Base-by-base conservation (phyloP, 176 grass and related monocot genomes). In the Zoysia pacifica region DNA sequence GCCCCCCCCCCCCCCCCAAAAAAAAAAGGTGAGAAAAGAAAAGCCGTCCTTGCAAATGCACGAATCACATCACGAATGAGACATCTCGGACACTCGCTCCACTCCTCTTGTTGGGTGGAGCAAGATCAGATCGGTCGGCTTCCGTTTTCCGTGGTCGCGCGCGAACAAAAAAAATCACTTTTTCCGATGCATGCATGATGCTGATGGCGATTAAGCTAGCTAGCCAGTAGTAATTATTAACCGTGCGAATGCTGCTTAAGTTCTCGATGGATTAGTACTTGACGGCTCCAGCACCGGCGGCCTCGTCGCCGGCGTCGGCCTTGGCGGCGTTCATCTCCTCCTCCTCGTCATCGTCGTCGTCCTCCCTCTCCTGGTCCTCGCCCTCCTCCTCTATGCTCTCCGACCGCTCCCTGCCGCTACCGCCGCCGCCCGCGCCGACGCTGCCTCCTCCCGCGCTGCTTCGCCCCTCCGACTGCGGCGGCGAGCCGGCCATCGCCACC, bases 331-430 rank as follows among this genome's bases (percentile, higher is more conserved):
- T 53, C 76, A 85, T 81, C 42, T 84, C 85, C 9, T 84, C 78
- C 7, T 91, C 90, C 0, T 87, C 86, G 0, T 93, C 87, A 4
- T 89, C 86, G n/a, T 92, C 89, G 0, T 89, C 92, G 0, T 89
- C 83, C 0, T 85, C 83, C 40, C 60, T 11, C 36, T 91, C 89
- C 48, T 86, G 90, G 13, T 68, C 86, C n/a, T 91, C 83, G 15
- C 80, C 89, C 51, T 91, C 89, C 79, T 97, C 94, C 47, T 92
- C 89, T 41, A 97, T 91, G 85, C 94, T 97, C 87, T 97, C 94
- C 7, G 91, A 94, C 87, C 60, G 70, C 51, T 97, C 89, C 61
- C 85, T 84, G 9, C 91, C 79, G 16, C 85, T 84, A 7, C 91
- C 79, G 16, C 85, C 77, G 66, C 79, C 72, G 58, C 67, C 67